Percentiles rank a stretch among this genome's conserved stretches.
These are phyloP conservation scores for Candolleomyces aberdarensis DNA, from an alignment of 768 basidiomycete genomes.

Conservation along the genomic window DNA sequence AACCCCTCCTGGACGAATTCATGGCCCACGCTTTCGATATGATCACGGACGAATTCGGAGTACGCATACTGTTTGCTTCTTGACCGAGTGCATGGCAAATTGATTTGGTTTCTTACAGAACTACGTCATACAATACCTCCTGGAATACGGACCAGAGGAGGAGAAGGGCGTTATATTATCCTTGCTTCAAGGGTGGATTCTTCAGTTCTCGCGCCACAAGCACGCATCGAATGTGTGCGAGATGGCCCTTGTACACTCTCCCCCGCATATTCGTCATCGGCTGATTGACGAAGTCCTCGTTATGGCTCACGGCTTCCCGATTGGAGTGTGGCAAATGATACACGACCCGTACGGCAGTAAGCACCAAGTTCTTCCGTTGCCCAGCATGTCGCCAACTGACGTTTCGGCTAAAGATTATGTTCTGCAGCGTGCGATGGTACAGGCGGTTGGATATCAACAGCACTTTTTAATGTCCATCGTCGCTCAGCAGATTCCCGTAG, in stretches of 20 bases:
- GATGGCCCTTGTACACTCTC: constrained; percentile 72
- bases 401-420: constrained; percentile 64
- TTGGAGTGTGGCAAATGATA: constrained; percentile 75
- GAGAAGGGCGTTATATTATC: constrained; percentile 67
- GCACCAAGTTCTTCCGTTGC: constrained; percentile 26
- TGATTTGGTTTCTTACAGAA: constrained; percentile 46
- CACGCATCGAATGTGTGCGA: constrained; percentile 97
- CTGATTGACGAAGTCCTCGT: constrained; percentile 83
- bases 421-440: constrained; percentile 70
- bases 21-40: constrained; percentile 66
- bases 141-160: constrained; percentile 71
- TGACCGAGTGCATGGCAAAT: neutral
- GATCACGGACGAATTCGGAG: constrained; percentile 91
- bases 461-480: neutral
- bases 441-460: constrained; percentile 67
- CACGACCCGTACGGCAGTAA: constrained; percentile 87
- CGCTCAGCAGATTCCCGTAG: neutral
- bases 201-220: constrained; percentile 81
- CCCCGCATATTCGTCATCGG: constrained; percentile 56
- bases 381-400: neutral
- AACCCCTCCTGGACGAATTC: constrained; percentile 79
- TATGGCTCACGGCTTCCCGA: constrained; percentile 37
- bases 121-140: constrained; percentile 92
- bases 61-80: constrained; percentile 32
- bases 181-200: constrained; percentile 72